Evolutionary conservation across 129 eudicot genomes (phyloP).

Genomic region (Flaveria brownii): DNA sequence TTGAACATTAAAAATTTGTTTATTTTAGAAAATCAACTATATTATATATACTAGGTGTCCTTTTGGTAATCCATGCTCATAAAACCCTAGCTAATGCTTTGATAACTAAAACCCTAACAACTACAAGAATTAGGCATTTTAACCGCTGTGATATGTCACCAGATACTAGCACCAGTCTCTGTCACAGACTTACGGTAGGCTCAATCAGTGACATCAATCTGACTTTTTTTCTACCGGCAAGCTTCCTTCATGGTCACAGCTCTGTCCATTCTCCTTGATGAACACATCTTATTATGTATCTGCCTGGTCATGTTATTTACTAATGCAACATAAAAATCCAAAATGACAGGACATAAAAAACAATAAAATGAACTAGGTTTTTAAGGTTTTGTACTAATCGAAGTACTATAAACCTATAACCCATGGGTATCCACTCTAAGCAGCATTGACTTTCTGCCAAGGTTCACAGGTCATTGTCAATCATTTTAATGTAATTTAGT

Average conservation of each 20-base stretch:
- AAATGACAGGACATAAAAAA: not conserved
- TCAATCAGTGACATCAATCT: not conserved
- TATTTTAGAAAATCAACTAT: slow-evolving; percentile 4
- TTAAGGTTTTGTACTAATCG: not conserved
- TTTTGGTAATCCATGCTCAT: slow-evolving; percentile 14
- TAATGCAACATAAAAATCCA: not conserved
- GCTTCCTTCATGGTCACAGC: not conserved
- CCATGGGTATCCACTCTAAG: not conserved
- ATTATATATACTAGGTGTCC: slow-evolving; percentile 1
- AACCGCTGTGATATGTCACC: slow-evolving; percentile 3
- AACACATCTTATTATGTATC: not conserved
- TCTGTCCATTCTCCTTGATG: not conserved
- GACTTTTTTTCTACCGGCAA: not conserved
- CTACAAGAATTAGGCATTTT: not conserved
- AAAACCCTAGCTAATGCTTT: not conserved
- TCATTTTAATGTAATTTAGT: not conserved
- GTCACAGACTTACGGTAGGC: not conserved
- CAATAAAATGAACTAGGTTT: slow-evolving; percentile 10
- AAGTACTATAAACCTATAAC: not conserved
- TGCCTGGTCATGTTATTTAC: not conserved
- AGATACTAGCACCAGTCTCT: slow-evolving; percentile 3
- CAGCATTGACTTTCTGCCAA: not conserved
- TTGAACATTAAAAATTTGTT: slow-evolving; percentile 10
- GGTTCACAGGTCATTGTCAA: not conserved
- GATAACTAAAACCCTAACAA: slow-evolving; percentile 4